A percentile compares a stretch with the other conserved stretches of the same genome.
Evolutionary conservation across 2,329 filamentous ascomycete genomes (phyloP).

Genomic region (Scytalidium sp.): DNA sequence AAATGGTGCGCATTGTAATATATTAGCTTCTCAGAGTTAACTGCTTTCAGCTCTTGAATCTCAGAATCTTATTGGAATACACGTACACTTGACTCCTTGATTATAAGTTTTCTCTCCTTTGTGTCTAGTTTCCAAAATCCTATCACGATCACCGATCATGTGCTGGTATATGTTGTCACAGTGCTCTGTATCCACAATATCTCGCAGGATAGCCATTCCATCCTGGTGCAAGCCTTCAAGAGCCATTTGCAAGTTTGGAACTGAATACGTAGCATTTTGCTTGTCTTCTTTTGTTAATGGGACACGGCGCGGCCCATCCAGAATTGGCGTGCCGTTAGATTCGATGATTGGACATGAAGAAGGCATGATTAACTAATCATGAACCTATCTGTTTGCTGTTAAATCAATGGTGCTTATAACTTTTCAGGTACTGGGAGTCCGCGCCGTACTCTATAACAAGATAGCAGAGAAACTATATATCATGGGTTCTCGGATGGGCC

Average conservation of each 20-base stretch:
- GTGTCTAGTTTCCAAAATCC: slow-evolving; percentile 11
- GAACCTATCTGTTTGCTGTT: no score
- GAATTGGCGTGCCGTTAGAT: slow-evolving; percentile 1
- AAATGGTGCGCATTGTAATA: slow-evolving; percentile 30
- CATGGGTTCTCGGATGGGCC: no score
- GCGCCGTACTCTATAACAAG: no score
- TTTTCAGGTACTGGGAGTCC: no score
- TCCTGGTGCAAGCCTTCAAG: slow-evolving; percentile 27
- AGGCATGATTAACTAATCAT: no score
- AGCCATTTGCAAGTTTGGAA: slow-evolving; percentile 20
- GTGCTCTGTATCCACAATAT: slow-evolving; percentile 25
- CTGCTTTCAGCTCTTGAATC: not conserved
- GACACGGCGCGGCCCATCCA: slow-evolving; percentile 1
- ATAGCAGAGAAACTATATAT: no score
- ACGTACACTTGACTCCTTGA: slow-evolving; percentile 24
- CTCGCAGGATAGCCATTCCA: slow-evolving; percentile 27
- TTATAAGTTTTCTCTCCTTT: slow-evolving; percentile 18
- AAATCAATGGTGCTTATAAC: no score
- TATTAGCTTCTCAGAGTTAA: slow-evolving; percentile 21
- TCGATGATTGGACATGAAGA: slow-evolving; percentile 5
- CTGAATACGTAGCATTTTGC: slow-evolving; percentile 12
- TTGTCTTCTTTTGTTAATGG: slow-evolving; percentile 9
- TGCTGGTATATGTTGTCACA: slow-evolving; percentile 24
- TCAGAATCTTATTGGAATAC: not conserved
- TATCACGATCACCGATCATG: slow-evolving; percentile 26